Conservation (phyloP, 345 rosid species). For the Mallotus nudiflorus region DNA sequence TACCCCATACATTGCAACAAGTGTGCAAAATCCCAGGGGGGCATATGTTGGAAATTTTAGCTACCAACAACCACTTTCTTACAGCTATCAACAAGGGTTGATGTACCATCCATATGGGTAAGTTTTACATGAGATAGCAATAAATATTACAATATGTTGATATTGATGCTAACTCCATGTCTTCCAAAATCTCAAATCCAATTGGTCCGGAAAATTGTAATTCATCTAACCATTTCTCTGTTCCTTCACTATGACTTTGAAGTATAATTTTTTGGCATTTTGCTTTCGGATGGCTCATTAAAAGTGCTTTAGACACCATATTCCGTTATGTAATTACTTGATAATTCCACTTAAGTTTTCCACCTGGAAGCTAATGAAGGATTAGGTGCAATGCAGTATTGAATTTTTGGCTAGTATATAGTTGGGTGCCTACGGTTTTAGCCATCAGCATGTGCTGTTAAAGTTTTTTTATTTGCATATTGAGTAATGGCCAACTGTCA, state of each 20-base stretch:
- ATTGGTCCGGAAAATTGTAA: background rate
- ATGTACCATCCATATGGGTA: constrained; percentile 84
- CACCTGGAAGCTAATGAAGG: background rate
- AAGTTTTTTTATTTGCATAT: background rate
- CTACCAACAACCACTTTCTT: constrained; percentile 73
- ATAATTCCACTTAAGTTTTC: background rate
- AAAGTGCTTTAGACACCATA: background rate
- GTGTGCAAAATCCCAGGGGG: constrained; percentile 63
- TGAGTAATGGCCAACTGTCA: too few relatives aligned
- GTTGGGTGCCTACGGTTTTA: background rate
- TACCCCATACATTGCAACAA: constrained; percentile 51
- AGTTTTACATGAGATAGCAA: constrained; percentile 33
- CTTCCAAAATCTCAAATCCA: constrained; percentile 1
- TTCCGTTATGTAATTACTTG: background rate
- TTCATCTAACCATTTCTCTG: background rate
- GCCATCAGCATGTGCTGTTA: background rate
- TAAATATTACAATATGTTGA: background rate
- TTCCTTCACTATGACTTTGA: background rate
- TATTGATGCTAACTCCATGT: constrained; percentile 6
- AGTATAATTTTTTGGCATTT: background rate
- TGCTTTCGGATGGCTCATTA: background rate
- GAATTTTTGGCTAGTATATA: background rate
- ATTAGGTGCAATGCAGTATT: background rate
- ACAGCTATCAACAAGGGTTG: constrained; percentile 71
- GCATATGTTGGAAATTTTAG: constrained; percentile 63